phyloP scores from a whole-genome alignment of 1,139 yeast species.

The Debaryomyces nepalensis region DNA sequence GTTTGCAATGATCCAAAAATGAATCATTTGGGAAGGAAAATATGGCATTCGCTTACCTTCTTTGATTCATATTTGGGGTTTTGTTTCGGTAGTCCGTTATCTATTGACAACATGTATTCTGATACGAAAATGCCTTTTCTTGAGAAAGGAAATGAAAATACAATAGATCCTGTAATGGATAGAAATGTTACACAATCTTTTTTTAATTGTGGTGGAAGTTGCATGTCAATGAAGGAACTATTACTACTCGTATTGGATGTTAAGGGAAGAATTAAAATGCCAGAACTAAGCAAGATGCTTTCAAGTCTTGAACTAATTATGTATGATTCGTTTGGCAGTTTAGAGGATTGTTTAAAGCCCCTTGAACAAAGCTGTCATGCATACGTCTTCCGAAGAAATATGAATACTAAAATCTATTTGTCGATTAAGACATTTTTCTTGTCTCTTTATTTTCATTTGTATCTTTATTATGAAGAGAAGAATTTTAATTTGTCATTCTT shows the following conservation, averaged over 20 bases:
- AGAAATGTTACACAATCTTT: conserved; percentile 25
- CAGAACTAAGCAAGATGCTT: conserved; percentile 27
- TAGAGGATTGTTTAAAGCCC: conserved; percentile 27
- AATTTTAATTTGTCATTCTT: conserved; percentile 33
- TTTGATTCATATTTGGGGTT: conserved; percentile 34
- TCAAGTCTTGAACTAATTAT: conserved; percentile 28
- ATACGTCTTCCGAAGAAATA: conserved; percentile 27
- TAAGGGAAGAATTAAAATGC: conserved; percentile 26
- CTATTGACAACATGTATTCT: conserved; percentile 24
- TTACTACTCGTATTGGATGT: conserved; percentile 28
- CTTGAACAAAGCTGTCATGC: conserved; percentile 21
- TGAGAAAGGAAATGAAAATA: conserved; percentile 30
- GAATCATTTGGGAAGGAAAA: conserved; percentile 51
- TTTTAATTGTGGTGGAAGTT: conserved; percentile 13
- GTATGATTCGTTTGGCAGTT: conserved; percentile 24
- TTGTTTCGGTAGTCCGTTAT: conserved; percentile 35
- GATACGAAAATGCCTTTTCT: conserved; percentile 36
- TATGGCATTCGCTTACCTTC: conserved; percentile 48
- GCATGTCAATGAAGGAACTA: conserved; percentile 16
- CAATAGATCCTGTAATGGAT: conserved; percentile 28
- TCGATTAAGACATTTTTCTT: conserved; percentile 37
- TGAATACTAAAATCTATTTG: conserved; percentile 33
- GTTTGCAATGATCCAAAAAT: conserved; percentile 28
- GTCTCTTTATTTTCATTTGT: conserved; percentile 44
- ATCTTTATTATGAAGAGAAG: conserved; percentile 42